Percentiles rank a stretch among this genome's conserved stretches.
phyloP scores from a whole-genome alignment of 129 eudicot genomes.

The Centaurea solstitialis region DNA sequence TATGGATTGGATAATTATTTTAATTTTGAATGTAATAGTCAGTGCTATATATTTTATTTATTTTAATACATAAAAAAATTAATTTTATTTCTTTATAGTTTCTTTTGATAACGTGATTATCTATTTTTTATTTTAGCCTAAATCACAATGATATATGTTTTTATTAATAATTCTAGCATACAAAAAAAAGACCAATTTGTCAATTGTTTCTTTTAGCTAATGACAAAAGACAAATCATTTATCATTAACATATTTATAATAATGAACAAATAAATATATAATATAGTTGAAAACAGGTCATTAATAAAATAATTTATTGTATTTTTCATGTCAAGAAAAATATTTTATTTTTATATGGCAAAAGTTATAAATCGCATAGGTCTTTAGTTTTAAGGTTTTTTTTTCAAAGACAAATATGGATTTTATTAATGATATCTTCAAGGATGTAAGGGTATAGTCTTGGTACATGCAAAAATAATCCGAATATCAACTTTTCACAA shows the following conservation, averaged over 20 bases:
- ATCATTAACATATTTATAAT: background rate
- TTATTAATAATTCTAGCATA: too few species aligned
- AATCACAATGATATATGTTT: background rate
- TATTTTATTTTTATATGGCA: background rate
- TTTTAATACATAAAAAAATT: background rate
- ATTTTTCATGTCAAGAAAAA: background rate
- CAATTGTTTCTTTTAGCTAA: background rate
- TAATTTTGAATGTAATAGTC: too few species aligned
- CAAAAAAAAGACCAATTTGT: too few species aligned
- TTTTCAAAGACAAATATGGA: too few species aligned
- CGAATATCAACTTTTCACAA: too few species aligned
- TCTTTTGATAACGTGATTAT: too few species aligned
- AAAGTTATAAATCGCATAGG: background rate
- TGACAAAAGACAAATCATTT: background rate
- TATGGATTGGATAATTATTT: too few species aligned
- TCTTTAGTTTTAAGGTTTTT: too few species aligned
- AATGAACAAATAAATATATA: background rate
- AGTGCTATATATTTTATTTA: background rate
- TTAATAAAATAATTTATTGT: background rate
- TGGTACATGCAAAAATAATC: too few species aligned
- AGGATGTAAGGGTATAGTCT: background rate
- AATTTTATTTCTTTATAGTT: background rate
- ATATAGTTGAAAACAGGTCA: background rate
- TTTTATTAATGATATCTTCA: background rate
- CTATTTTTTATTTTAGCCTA: too few species aligned